Evolutionary conservation across 768 basidiomycete species (phyloP), one percentile per base, ranked within the genome.

Genomic region (Tulasnella sp.): DNA sequence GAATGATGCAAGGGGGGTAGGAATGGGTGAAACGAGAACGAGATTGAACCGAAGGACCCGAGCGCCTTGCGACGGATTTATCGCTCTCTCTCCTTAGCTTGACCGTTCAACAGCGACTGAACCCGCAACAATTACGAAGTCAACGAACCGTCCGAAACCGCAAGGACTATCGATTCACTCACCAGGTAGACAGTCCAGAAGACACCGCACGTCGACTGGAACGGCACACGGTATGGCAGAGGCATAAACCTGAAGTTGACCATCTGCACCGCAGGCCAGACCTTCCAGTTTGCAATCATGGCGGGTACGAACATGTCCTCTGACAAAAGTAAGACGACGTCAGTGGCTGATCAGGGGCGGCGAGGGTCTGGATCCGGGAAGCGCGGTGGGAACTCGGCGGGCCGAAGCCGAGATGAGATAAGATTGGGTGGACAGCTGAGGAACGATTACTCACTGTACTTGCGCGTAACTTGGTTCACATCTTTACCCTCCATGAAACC

Each of bases 111-210:
- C 6, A 59, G 52, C 26, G 52, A 59, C 52, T 59, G n/a, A n/a
- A n/a, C n/a, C n/a, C n/a, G n/a, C n/a, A n/a, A 4, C 9, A 32
- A 26, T 4, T 12, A 12, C 52, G 32, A 26, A 1, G 32, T 22
- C 8, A 59, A 59, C 32, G 26, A 16, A 40, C 40, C 8, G 16
- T 7, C 8, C 52, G 32, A 11, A 32, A 59, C 9, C 3, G 26
- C 5, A 12, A 2, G 3, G 9, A 29, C 22, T 22, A 29, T 26
- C 26, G 22, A 12, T 9, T 4, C 11, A 22, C 72, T 26, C 47
- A 73, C 72, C 72, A 97, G 82, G 78, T 96, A 97, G 5, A 96
- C 83, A 0, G 90, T 95, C 95, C 95, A 97, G 77, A 94, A 91
- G 26, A 95, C 89, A 67, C 95, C 95, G 75, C 91, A 93, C 0